These are phyloP conservation scores for Lycium barbarum DNA, from an alignment of 257 asterid genomes.

Conservation along the genomic window DNA sequence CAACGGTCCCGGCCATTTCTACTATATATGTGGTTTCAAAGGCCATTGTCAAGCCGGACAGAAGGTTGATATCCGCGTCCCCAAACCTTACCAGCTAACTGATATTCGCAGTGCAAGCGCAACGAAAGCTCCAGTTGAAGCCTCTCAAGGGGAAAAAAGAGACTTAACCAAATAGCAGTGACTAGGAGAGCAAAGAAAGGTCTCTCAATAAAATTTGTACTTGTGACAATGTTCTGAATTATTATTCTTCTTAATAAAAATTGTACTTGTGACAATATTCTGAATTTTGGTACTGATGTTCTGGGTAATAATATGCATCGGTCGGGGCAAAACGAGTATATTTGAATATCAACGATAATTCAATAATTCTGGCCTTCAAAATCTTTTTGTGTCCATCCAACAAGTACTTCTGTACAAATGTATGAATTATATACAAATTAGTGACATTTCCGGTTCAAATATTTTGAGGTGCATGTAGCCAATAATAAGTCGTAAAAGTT, in stretches of 20 bases:
- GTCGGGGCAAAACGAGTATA: background rate
- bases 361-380: background rate
- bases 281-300: background rate
- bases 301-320: background rate
- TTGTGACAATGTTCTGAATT: background rate
- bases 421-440: background rate
- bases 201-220: background rate
- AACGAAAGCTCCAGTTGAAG: background rate
- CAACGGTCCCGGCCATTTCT: constrained; percentile 36
- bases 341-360: constrained; percentile 1
- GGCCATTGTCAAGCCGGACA: constrained; percentile 45
- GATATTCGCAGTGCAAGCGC: background rate
- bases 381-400: background rate
- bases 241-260: background rate
- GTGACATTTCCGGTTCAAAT: background rate
- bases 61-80: constrained; percentile 34
- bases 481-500: background rate
- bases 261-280: background rate
- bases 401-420: background rate
- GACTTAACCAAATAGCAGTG: background rate
- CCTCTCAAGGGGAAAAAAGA: background rate
- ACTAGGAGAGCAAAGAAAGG: background rate
- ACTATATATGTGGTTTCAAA: constrained; percentile 38
- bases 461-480: background rate
- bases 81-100: background rate